Conservation (phyloP, 495 filamentous ascomycete genomes). For the Massariosphaeria phaeospora region DNA sequence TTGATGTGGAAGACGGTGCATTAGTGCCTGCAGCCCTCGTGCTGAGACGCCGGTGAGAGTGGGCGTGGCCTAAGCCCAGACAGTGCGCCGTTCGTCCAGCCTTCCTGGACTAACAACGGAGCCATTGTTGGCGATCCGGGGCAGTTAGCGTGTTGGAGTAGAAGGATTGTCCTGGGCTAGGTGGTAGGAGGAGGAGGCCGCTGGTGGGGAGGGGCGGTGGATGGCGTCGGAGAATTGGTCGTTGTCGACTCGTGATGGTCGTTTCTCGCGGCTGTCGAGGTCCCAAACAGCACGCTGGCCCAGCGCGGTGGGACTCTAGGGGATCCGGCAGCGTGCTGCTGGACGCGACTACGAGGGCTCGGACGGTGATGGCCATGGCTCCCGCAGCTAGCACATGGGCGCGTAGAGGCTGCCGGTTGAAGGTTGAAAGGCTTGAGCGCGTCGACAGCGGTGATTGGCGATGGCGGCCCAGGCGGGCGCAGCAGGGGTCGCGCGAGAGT, state of each 20-base stretch:
- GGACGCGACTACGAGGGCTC: slow-evolving; percentile 12
- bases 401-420: slow-evolving; percentile 11
- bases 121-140: slow-evolving; percentile 13
- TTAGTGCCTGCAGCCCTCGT: slow-evolving; percentile 24
- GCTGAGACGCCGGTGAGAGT: slow-evolving; percentile 21
- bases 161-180: slow-evolving; percentile 3
- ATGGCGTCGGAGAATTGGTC: not conserved
- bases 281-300: slow-evolving; percentile 11
- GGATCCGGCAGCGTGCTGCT: not conserved
- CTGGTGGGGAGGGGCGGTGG: not conserved
- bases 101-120: slow-evolving; percentile 8
- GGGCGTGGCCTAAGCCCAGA: slow-evolving; percentile 8
- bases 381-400: slow-evolving; percentile 1
- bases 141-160: not conserved
- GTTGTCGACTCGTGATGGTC: not conserved
- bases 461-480: slow-evolving; percentile 5
- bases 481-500: slow-evolving; percentile 6
- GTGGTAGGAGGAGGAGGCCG: not conserved
- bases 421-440: slow-evolving; percentile 15
- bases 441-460: slow-evolving; percentile 16
- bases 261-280: slow-evolving; percentile 2
- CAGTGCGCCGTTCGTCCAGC: slow-evolving; percentile 18
- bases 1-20: slow-evolving; percentile 18
- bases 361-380: slow-evolving; percentile 16
- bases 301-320: slow-evolving; percentile 17